Evolutionary conservation across 176 grass and related monocot genomes (phyloP).

Genomic region (Rhipidocladum racemiflorum): DNA sequence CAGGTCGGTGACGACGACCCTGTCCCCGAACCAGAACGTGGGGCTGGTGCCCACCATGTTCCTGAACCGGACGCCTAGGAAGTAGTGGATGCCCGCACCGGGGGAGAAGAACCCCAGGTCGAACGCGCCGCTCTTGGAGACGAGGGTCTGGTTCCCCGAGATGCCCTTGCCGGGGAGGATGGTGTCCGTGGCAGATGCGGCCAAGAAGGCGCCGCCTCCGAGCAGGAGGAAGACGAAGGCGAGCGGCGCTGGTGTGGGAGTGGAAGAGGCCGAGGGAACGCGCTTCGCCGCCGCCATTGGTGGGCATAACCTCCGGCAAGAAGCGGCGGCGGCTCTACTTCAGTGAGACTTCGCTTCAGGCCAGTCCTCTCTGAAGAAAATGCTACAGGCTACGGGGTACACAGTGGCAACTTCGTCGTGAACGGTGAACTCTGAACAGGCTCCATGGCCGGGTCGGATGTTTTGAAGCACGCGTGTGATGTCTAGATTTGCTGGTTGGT

Average conservation of each 20-base stretch:
- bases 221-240: slow-evolving; percentile 1
- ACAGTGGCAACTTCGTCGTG: too few relatives aligned
- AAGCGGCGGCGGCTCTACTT: too few relatives aligned
- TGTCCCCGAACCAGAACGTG: too few relatives aligned
- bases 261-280: neutral
- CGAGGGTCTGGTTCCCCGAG: slow-evolving; percentile 24
- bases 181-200: neutral
- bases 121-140: too few relatives aligned
- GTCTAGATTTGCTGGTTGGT: too few relatives aligned
- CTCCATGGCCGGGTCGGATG: too few relatives aligned
- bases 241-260: neutral
- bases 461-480: neutral
- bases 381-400: too few relatives aligned
- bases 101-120: neutral
- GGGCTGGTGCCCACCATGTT: neutral
- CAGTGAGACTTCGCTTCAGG: too few relatives aligned
- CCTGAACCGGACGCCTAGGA: slow-evolving; percentile 15
- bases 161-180: neutral
- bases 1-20: neutral
- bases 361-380: too few relatives aligned
- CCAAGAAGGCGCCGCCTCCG: neutral
- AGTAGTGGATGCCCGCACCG: slow-evolving; percentile 7
- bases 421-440: too few relatives aligned
- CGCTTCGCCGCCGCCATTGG: neutral
- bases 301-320: neutral